phyloP scores from a whole-genome alignment of 2,329 filamentous ascomycete species.

The Talaromyces rugulosus region DNA sequence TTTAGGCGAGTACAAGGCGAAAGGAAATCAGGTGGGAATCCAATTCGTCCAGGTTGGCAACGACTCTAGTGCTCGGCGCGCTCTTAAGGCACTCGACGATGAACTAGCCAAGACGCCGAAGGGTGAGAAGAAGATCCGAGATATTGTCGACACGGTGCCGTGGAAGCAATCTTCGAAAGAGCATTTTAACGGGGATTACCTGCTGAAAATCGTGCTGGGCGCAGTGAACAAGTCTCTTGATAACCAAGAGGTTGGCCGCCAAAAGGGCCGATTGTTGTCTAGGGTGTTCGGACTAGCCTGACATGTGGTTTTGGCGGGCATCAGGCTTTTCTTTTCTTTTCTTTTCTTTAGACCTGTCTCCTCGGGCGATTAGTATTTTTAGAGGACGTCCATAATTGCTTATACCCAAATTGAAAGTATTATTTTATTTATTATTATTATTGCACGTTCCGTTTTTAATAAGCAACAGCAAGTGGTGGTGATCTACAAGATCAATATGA shows the following conservation, averaged over 20 bases:
- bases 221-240: conserved; percentile 67
- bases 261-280: not conserved
- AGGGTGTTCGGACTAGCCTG: not conserved
- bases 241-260: conserved; percentile 27
- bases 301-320: not conserved
- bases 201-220: conserved; percentile 80
- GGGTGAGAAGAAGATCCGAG: conserved; percentile 49
- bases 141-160: conserved; percentile 89
- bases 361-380: not conserved
- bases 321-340: not conserved
- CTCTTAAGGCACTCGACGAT: conserved; percentile 73
- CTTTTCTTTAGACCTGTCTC: not conserved
- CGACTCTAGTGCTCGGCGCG: conserved; percentile 60
- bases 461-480: no score
- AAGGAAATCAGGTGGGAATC: conserved; percentile 78
- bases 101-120: conserved; percentile 51
- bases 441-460: no score
- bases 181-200: conserved; percentile 62
- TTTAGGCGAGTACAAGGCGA: conserved; percentile 66
- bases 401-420: not conserved
- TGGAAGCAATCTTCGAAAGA: conserved; percentile 53
- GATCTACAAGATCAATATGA: no score
- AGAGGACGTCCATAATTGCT: not conserved
- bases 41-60: conserved; percentile 95
- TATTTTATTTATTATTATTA: not conserved